phyloP scores from a whole-genome alignment of 2,329 filamentous ascomycete genomes.

The Aureobasidium sp. region DNA sequence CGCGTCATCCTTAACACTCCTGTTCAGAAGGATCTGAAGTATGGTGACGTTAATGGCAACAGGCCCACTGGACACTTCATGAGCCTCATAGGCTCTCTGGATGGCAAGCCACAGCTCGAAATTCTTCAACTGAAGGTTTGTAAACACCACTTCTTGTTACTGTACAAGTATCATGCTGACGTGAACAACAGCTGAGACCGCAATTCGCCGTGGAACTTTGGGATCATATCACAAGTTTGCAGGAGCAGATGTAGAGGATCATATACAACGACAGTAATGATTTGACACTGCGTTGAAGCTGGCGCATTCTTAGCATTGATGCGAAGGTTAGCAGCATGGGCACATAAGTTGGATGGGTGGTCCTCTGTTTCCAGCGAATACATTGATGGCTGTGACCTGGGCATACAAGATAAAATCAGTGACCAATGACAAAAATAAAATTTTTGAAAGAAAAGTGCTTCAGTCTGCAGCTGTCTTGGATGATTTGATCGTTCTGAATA shows the following conservation, averaged over 20 bases:
- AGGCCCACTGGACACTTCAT: slow-evolving; percentile 66
- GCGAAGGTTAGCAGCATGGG: not conserved
- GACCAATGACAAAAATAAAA: not conserved
- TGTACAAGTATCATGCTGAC: not conserved
- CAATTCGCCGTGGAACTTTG: slow-evolving; percentile 42
- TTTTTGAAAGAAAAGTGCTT: not conserved
- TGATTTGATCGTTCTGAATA: not conserved
- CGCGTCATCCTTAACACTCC: slow-evolving; percentile 81
- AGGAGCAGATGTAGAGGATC: slow-evolving; percentile 30
- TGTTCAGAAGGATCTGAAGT: slow-evolving; percentile 70
- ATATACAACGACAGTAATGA: not conserved
- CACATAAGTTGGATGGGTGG: slow-evolving; percentile 1
- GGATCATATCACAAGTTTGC: slow-evolving; percentile 36
- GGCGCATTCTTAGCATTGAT: not conserved
- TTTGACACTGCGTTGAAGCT: not conserved
- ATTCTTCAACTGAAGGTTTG: slow-evolving; percentile 52
- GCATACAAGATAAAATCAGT: not conserved
- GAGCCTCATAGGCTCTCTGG: slow-evolving; percentile 54
- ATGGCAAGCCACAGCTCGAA: slow-evolving; percentile 44
- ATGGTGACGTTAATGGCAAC: slow-evolving; percentile 56
- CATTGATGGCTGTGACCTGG: not conserved
- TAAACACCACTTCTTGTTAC: not conserved
- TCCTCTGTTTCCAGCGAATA: not conserved
- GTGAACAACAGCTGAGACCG: slow-evolving; percentile 33
- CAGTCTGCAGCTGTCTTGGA: not conserved